These are phyloP conservation scores for Ophiostoma ips DNA, from an alignment of 2,329 filamentous ascomycete species.

Conservation along the genomic window DNA sequence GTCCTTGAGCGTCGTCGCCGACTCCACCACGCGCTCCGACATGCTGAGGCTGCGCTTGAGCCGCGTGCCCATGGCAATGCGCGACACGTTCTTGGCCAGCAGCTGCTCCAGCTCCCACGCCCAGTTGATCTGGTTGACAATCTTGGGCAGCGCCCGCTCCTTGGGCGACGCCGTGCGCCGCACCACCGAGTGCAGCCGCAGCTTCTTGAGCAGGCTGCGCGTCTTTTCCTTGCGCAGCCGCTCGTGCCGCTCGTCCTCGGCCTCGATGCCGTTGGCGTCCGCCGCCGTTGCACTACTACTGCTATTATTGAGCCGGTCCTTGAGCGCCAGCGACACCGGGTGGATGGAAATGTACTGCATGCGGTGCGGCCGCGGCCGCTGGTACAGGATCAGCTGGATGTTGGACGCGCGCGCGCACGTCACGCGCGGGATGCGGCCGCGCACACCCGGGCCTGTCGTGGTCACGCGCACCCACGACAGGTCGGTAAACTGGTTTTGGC, in stretches of 20 bases:
- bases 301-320: constrained; percentile 44
- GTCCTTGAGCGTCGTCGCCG: constrained; percentile 73
- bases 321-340: constrained; percentile 77
- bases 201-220: constrained; percentile 62
- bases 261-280: constrained; percentile 42
- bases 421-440: constrained; percentile 47
- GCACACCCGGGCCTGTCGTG: constrained; percentile 35
- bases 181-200: constrained; percentile 76
- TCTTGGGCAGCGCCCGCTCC: constrained; percentile 64
- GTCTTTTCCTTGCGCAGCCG: constrained; percentile 43
- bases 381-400: constrained; percentile 79
- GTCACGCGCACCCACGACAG: constrained; percentile 55
- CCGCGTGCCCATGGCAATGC: constrained; percentile 54
- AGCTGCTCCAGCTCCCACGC: constrained; percentile 77
- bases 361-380: constrained; percentile 65
- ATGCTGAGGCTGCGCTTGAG: constrained; percentile 80
- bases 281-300: background rate
- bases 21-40: constrained; percentile 86
- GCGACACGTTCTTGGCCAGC: constrained; percentile 77
- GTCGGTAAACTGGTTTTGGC: constrained; percentile 26
- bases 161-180: constrained; percentile 65
- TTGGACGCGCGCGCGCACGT: constrained; percentile 57
- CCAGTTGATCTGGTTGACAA: constrained; percentile 93
- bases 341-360: constrained; percentile 96
- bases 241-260: constrained; percentile 56